phyloP scores from a whole-genome alignment of 1,284 basidiomycete species.

The Marasmius oreades region DNA sequence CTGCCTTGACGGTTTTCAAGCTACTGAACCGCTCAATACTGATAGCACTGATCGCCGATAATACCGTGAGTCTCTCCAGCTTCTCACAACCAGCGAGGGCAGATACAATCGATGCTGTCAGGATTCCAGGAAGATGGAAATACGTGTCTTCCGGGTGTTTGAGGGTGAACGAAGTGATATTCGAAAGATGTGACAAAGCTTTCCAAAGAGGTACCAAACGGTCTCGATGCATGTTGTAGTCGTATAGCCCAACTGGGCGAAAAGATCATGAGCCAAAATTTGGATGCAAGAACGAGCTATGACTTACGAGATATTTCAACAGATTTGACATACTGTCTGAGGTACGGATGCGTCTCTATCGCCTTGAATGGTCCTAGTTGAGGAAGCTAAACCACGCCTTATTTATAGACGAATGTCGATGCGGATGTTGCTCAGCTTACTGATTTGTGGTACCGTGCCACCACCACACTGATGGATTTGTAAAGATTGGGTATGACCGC shows the following conservation, averaged over 20 bases:
- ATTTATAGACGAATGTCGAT: not conserved
- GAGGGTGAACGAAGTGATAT: constrained; percentile 8
- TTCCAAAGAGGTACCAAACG: not conserved
- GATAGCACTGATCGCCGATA: constrained; percentile 2
- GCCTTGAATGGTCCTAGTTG: constrained; percentile 6
- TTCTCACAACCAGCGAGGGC: constrained; percentile 2
- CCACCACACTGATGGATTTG: constrained; percentile 4
- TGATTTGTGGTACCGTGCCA: not conserved
- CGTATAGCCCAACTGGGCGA: constrained; percentile 8
- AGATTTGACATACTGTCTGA: constrained; percentile 7
- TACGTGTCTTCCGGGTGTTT: constrained; percentile 1
- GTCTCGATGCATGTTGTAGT: constrained; percentile 5
- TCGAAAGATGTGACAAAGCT: constrained; percentile 9
- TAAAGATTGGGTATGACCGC: constrained; percentile 7
- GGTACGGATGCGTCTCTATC: constrained; percentile 3
- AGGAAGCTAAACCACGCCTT: not conserved
- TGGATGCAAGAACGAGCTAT: not conserved
- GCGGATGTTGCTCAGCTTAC: not conserved
- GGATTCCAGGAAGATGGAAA: constrained; percentile 2
- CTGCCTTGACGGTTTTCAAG: not conserved
- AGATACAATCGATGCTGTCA: not conserved
- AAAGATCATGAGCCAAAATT: not conserved
- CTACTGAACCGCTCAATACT: constrained; percentile 5
- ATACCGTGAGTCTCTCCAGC: constrained; percentile 4
- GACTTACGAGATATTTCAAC: constrained; percentile 7